A percentile compares a stretch with the other conserved stretches of the same genome.
Conservation (phyloP, 1,284 basidiomycete genomes). For the Cutaneotrichosporon sp. region DNA sequence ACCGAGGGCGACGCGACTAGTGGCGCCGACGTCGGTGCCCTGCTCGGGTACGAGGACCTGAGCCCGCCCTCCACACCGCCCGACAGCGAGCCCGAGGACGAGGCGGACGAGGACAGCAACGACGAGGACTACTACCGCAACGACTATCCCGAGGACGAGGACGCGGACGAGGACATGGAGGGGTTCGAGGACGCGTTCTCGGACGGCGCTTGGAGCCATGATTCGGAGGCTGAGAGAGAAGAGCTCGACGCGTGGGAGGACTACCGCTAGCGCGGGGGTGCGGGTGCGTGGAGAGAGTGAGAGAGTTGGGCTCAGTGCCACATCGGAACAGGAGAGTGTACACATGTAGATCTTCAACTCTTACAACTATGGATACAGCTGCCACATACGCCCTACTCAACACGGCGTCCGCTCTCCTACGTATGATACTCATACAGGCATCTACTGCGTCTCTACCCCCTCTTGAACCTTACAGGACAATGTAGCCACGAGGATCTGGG, state of each 20-base stretch:
- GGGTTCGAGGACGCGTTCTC: slow-evolving; percentile 39
- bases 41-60: slow-evolving; percentile 47
- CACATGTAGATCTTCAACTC: too few species aligned
- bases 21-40: slow-evolving; percentile 15
- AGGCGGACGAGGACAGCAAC: slow-evolving; percentile 55
- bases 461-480: too few species aligned
- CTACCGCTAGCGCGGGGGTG: slow-evolving; percentile 25
- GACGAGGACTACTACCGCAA: slow-evolving; percentile 55
- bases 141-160: slow-evolving; percentile 56
- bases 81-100: slow-evolving; percentile 51
- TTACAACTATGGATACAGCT: too few species aligned
- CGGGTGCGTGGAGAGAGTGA: neutral
- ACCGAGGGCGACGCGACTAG: slow-evolving; percentile 31
- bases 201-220: slow-evolving; percentile 36
- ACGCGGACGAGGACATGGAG: slow-evolving; percentile 51
- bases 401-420: too few species aligned
- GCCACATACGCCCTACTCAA: too few species aligned
- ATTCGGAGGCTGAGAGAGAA: slow-evolving; percentile 23
- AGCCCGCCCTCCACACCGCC: slow-evolving; percentile 41
- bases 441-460: too few species aligned
- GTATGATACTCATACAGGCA: too few species aligned
- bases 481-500: too few species aligned
- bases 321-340: too few species aligned
- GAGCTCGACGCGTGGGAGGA: slow-evolving; percentile 38
- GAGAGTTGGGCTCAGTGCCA: too few species aligned